phyloP scores from a whole-genome alignment of 495 filamentous ascomycete genomes.

The Amniculicola lignicola region DNA sequence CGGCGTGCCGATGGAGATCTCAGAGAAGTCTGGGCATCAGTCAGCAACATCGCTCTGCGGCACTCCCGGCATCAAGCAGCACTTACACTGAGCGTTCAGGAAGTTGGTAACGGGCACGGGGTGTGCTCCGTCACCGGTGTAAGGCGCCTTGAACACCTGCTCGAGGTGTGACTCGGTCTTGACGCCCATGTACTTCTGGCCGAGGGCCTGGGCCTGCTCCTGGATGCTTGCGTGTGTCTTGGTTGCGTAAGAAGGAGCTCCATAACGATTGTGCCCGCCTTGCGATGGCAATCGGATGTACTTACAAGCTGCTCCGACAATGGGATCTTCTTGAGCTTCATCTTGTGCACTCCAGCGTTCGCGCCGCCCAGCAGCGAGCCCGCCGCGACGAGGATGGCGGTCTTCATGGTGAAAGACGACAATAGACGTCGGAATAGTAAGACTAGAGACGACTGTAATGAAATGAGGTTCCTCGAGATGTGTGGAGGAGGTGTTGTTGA shows the following conservation, averaged over 20 bases:
- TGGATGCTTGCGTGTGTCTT: constrained; percentile 76
- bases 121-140: constrained; percentile 65
- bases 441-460: too few species aligned
- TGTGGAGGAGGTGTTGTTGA: too few species aligned
- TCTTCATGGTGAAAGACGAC: constrained; percentile 64
- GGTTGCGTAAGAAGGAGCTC: constrained; percentile 7
- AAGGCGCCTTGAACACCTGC: constrained; percentile 73
- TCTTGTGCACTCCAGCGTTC: constrained; percentile 80
- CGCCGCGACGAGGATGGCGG: constrained; percentile 67
- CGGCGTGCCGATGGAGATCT: constrained; percentile 87
- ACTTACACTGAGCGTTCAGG: constrained; percentile 96
- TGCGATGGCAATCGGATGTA: constrained; percentile 25
- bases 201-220: constrained; percentile 73
- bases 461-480: too few species aligned
- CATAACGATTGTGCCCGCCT: constrained; percentile 3
- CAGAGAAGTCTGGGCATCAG: constrained; percentile 76
- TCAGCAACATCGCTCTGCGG: constrained; percentile 14
- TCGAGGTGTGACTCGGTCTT: constrained; percentile 66
- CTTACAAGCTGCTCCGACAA: constrained; percentile 87
- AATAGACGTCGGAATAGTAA: background rate
- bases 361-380: constrained; percentile 79
- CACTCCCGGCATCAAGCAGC: background rate
- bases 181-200: constrained; percentile 91
- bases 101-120: constrained; percentile 93
- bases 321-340: constrained; percentile 96